phyloP scores from a whole-genome alignment of 2,329 filamentous ascomycete genomes.

The Epicoccum nigrum region DNA sequence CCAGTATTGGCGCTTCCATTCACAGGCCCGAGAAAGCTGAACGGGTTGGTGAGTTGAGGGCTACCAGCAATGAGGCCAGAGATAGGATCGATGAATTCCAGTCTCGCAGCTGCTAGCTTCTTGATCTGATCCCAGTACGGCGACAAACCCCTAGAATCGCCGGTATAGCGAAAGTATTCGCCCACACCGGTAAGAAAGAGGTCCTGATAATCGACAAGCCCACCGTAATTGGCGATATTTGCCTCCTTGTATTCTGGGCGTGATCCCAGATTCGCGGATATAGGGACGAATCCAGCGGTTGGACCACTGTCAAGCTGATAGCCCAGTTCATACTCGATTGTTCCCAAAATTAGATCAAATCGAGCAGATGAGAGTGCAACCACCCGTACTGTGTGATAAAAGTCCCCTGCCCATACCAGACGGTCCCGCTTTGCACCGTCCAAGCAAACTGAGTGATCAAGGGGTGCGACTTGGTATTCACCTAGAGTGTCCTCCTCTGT shows the following conservation, averaged over 20 bases:
- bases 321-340: conserved; percentile 39
- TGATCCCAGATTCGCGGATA: conserved; percentile 11
- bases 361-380: conserved; percentile 46
- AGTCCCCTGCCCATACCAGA: conserved; percentile 53
- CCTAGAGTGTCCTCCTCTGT: conserved; percentile 35
- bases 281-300: conserved; percentile 17
- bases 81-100: conserved; percentile 34
- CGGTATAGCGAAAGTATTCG: conserved; percentile 35
- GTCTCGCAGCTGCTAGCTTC: conserved; percentile 21
- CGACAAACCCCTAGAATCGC: conserved; percentile 21
- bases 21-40: conserved; percentile 35
- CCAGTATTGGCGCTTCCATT: conserved; percentile 39
- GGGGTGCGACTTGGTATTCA: conserved; percentile 48
- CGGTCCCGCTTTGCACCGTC: conserved; percentile 53
- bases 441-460: conserved; percentile 48
- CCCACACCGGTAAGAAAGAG: conserved; percentile 36
- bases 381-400: conserved; percentile 50
- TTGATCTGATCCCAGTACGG: conserved; percentile 36
- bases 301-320: conserved; percentile 15
- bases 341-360: conserved; percentile 45
- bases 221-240: not conserved
- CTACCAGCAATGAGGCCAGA: conserved; percentile 33
- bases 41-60: not conserved
- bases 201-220: conserved; percentile 41
- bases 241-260: conserved; percentile 9